Conservation (phyloP, 768 basidiomycete genomes). For the Boletus tylopilopsis region DNA sequence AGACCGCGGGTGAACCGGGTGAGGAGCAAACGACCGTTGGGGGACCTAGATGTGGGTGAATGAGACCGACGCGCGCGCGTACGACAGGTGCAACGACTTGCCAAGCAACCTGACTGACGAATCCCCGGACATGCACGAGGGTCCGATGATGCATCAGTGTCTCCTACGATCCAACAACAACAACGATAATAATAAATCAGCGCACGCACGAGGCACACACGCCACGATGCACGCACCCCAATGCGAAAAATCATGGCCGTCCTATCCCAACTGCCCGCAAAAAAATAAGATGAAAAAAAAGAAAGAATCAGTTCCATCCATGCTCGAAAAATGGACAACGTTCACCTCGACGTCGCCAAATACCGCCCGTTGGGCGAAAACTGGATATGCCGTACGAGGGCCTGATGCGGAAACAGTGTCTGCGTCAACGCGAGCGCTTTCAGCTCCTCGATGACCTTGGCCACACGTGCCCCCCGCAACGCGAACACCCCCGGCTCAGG, state of each 20-base stretch:
- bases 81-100: constrained; percentile 10
- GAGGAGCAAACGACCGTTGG: constrained; percentile 41
- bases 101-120: constrained; percentile 55
- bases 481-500: constrained; percentile 19
- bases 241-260: constrained; percentile 47
- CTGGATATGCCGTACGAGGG: constrained; percentile 51
- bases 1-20: constrained; percentile 46
- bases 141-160: constrained; percentile 39
- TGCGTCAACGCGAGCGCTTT: constrained; percentile 36
- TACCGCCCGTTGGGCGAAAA: constrained; percentile 55
- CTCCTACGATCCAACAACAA: too few species aligned
- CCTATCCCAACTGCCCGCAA: constrained; percentile 41
- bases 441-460: constrained; percentile 38
- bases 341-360: constrained; percentile 51
- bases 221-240: constrained; percentile 41
- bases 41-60: constrained; percentile 35
- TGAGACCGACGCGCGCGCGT: too few species aligned
- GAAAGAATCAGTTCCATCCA: not conserved
- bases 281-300: not conserved
- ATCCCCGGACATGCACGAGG: constrained; percentile 48
- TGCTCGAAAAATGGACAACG: not conserved
- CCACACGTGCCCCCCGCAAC: constrained; percentile 37
- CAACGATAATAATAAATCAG: not conserved
- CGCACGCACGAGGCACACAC: too few species aligned
- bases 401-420: constrained; percentile 40